Base-by-base conservation (phyloP, 2,329 filamentous ascomycete genomes). In the Incumbomyces delicatus region DNA sequence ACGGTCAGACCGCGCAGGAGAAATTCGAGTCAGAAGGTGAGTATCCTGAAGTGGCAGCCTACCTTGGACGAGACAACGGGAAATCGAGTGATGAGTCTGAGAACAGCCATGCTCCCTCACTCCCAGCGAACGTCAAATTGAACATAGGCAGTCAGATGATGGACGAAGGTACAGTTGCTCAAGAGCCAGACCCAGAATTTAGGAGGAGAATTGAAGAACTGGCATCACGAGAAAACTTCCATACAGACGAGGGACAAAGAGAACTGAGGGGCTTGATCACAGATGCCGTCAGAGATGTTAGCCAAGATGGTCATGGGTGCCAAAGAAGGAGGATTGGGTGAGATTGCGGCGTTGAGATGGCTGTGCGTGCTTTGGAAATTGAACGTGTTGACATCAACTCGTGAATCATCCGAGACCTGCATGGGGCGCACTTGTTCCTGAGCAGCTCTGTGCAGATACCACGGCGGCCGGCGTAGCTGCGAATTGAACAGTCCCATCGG, bases 161-260 rank as follows among this genome's bases (percentile, higher is more conserved):
- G 31, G 71, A 64, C 0, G 71, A 78, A 37, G 79, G 78, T 11
- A 76, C 77, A 6, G 73, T 79, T 81, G 48, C 77, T 83, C 55
- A 56, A 46, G 53, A 58, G 46, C 56, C 56, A 7, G 88, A 96
- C 61, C 80, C 86, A 1, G 88, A 89, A 55, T 87, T 98, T 55
- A 80, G 83, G 60, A 74, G 83, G 55, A 76, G 86, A 44, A 96
- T 98, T 60, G 88, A 96, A 59, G 85, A 95, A 65, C 68, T 98
- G 50, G 89, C 92, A 2, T 76, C 82, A 31, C 75, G 87, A 34
- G 81, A 84, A 18, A 88, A 96, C 60, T 94, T 95, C 58, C 74
- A 90, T 57, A 83, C 80, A 4, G 81, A 86, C 45, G 79, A 83
- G 50, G 86, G 85, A 3, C 92, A 98, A 66, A 76, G 75, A 17